Base-by-base conservation (phyloP, 176 grass and related monocot genomes). In the Thalia dealbata region DNA sequence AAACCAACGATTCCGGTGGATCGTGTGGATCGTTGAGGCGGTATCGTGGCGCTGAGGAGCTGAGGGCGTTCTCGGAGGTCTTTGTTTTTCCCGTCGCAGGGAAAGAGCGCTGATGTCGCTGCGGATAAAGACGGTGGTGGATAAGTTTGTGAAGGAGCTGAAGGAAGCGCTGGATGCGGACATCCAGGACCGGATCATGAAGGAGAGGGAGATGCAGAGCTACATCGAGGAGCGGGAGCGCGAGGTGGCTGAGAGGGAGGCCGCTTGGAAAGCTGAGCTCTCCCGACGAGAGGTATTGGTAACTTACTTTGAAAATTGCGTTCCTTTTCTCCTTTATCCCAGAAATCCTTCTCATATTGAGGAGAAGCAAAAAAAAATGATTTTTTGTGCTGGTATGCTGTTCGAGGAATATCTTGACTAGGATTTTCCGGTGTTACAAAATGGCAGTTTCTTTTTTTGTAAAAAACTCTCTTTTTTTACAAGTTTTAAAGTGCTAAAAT, bases 151-250 rank as follows among this genome's bases (percentile, higher is more conserved):
- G 79, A 87, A 75, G 69, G 90, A 91, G 81, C 78, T 92, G 19
- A 87, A 92, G 82, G 90, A 97, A 85, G 95, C 95, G 43, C 70
- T 97, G 74, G 90, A 93, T 66, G 95, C 83, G 73, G 95, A 97
- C 73, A 91, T 93, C 44, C 83, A 92, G 76, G 95, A 92, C 78
- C 82, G 95, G 64, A 79, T 92, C 70, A 91, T 91, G 90, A 97
- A 91, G 90, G 95, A 97, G 85, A 76, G 81, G 30, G 90, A 97
- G 81, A 91, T 97, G 95, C 95, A 97, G 90, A 91, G 95, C 83
- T 97, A 97, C 79, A 92, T 97, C 78, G 61, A 92, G 85, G 90
- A 97, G 85, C 85, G 90, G 41, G 95, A 97, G 80, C 89, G 89
- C 51, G 95, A 97, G 87, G 95, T 97, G 75, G 85, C 95, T 76